These are phyloP conservation scores for Cucurbita pepo DNA, from an alignment of 306 rosid species.

Conservation along the genomic window DNA sequence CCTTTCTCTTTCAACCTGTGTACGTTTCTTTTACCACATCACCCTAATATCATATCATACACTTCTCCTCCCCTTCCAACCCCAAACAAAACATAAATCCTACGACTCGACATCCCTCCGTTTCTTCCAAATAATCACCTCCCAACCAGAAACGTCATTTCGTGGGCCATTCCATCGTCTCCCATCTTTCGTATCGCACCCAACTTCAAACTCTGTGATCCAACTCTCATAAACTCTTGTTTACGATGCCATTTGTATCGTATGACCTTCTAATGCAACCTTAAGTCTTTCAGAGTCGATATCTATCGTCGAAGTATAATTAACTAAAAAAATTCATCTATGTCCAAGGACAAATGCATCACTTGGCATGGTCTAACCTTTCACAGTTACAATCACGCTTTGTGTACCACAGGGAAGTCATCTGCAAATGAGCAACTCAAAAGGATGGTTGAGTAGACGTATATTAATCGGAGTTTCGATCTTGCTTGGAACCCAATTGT, in stretches of 20 bases:
- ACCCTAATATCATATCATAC: conserved; percentile 4
- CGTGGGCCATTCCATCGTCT: neutral
- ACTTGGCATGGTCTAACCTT: conserved; percentile 25
- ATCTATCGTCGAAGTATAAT: neutral
- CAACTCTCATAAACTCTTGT: neutral
- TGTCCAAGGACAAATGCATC: neutral
- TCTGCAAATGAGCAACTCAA: conserved; percentile 16
- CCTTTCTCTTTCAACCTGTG: neutral
- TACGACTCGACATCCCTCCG: neutral
- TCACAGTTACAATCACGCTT: conserved; percentile 15
- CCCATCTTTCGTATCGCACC: neutral
- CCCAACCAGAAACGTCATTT: neutral
- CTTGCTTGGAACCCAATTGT: conserved; percentile 24
- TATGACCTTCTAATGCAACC: neutral
- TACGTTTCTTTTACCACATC: neutral
- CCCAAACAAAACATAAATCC: neutral
- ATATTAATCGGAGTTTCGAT: conserved; percentile 36
- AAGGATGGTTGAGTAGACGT: conserved; percentile 6
- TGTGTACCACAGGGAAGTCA: conserved; percentile 25
- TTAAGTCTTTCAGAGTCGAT: neutral
- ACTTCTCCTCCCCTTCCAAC: neutral
- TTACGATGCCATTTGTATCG: neutral
- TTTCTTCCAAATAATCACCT: neutral
- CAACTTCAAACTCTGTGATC: neutral
- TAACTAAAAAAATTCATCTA: neutral